Percentiles rank a stretch among this genome's conserved stretches.
Conservation (phyloP, 139 green algal species). For the Protoeuglena noctilucae region DNA sequence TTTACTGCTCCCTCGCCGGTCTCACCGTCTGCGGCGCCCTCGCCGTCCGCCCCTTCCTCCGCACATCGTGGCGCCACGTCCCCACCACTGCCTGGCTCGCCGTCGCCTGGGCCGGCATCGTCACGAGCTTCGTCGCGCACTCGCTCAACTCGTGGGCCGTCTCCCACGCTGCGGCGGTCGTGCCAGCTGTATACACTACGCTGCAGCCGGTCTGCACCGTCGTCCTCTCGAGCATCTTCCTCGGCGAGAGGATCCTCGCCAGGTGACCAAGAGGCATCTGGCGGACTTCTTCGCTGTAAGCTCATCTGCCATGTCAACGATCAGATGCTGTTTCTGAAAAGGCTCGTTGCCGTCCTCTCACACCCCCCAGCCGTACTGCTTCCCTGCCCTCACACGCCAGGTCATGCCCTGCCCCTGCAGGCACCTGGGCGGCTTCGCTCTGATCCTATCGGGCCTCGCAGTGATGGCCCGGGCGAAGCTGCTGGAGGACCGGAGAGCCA, state of each 20-base stretch:
- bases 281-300: too few species aligned
- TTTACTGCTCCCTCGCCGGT: neutral
- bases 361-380: too few species aligned
- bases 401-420: too few species aligned
- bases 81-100: neutral
- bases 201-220: neutral
- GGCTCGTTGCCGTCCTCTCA: too few species aligned
- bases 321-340: too few species aligned
- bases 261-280: too few species aligned
- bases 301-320: too few species aligned
- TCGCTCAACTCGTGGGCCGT: neutral
- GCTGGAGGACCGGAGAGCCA: too few species aligned
- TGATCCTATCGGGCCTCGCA: too few species aligned
- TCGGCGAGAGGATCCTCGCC: neutral
- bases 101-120: neutral
- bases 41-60: neutral
- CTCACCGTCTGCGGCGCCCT: neutral
- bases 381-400: too few species aligned
- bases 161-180: neutral
- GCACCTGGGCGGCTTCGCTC: too few species aligned
- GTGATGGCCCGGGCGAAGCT: too few species aligned
- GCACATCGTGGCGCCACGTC: neutral
- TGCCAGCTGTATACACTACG: neutral
- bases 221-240: neutral
- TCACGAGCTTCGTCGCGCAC: neutral